Conservation (phyloP, 2,329 filamentous ascomycete genomes). For the Podosphaera leucotricha region DNA sequence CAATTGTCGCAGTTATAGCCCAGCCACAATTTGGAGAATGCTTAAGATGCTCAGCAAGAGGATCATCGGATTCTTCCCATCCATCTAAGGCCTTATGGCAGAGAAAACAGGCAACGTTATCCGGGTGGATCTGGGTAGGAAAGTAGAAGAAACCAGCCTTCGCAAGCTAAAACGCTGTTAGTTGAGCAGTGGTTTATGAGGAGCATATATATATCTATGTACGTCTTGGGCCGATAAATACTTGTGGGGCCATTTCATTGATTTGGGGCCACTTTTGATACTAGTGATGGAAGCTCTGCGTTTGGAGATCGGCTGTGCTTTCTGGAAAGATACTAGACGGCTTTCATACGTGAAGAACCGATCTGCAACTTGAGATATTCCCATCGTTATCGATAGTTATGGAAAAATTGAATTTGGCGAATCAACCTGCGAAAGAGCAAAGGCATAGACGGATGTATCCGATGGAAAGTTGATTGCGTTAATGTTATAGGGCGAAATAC, state of each 20-base stretch:
- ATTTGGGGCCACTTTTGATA: constrained; percentile 30
- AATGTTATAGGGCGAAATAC: too few species aligned
- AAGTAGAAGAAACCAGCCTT: constrained; percentile 79
- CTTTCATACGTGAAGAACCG: constrained; percentile 42
- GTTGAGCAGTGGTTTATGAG: not conserved
- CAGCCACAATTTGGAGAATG: constrained; percentile 69
- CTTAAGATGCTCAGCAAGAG: constrained; percentile 62
- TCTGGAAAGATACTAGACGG: constrained; percentile 60
- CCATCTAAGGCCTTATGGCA: constrained; percentile 69
- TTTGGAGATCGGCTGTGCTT: constrained; percentile 36
- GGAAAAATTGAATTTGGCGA: not conserved
- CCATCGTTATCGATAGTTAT: constrained; percentile 5
- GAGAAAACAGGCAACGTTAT: constrained; percentile 78
- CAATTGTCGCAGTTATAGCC: constrained; percentile 47
- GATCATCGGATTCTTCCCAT: constrained; percentile 74
- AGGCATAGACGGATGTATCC: too few species aligned
- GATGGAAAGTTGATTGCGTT: too few species aligned
- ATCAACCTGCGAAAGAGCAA: not conserved
- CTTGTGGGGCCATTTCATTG: constrained; percentile 56
- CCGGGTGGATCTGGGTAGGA: constrained; percentile 48
- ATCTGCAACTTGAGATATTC: constrained; percentile 16
- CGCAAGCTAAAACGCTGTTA: constrained; percentile 38
- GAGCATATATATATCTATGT: constrained; percentile 16
- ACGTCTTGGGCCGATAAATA: constrained; percentile 38
- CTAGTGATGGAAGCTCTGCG: constrained; percentile 44